A percentile compares a stretch with the other conserved stretches of the same genome.
These are phyloP conservation scores for Orbilia ellipsospora DNA, from an alignment of 2,329 filamentous ascomycete genomes.

Conservation along the genomic window DNA sequence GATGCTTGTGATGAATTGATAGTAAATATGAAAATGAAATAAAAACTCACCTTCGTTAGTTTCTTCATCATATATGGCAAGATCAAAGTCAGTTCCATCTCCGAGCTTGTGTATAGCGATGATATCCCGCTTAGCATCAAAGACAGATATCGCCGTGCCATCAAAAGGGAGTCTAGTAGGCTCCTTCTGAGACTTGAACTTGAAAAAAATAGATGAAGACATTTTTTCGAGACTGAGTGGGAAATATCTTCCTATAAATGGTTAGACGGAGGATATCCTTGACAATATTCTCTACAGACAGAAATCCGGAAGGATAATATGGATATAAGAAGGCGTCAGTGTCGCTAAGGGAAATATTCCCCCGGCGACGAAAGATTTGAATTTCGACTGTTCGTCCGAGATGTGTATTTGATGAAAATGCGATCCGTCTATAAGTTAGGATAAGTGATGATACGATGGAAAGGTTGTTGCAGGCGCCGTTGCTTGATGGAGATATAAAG, in stretches of 20 bases:
- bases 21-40: background rate
- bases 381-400: background rate
- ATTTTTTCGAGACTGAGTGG: constrained; percentile 65
- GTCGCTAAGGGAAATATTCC: constrained; percentile 33
- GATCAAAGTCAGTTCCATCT: constrained; percentile 95
- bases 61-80: constrained; percentile 93
- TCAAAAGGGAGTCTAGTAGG: constrained; percentile 95
- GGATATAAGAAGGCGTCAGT: background rate
- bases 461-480: too few species aligned
- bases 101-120: constrained; percentile 93
- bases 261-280: constrained; percentile 23
- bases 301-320: constrained; percentile 16
- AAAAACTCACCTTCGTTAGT: constrained; percentile 73
- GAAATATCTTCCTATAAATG: constrained; percentile 36
- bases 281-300: constrained; percentile 31
- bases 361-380: constrained; percentile 26
- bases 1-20: too few species aligned
- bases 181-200: constrained; percentile 99
- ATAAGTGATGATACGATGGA: background rate
- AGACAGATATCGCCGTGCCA: constrained; percentile 96
- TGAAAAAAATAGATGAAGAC: constrained; percentile 99
- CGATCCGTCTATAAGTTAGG: constrained; percentile 7
- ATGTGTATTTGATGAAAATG: background rate
- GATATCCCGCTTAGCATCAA: constrained; percentile 98
- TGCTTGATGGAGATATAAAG: background rate